Evolutionary conservation across 2,329 filamentous ascomycete species (phyloP).

Genomic region (Thelonectria olida): DNA sequence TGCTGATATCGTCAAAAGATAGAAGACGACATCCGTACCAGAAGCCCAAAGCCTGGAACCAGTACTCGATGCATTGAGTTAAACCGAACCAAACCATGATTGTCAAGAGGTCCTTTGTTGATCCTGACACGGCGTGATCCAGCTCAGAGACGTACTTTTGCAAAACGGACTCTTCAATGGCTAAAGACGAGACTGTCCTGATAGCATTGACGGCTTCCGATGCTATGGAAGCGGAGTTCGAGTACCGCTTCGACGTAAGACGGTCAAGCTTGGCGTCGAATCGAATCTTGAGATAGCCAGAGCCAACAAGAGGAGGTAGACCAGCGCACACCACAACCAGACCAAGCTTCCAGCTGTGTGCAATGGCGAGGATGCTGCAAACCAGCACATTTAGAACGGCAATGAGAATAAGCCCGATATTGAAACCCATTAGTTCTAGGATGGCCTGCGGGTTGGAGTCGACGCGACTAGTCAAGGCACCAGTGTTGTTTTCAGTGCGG

Average conservation of each 20-base stretch:
- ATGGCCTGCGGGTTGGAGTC: constrained; percentile 50
- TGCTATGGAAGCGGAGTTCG: constrained; percentile 52
- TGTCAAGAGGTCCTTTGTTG: constrained; percentile 42
- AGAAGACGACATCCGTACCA: constrained; percentile 52
- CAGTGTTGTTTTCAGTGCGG: constrained; percentile 50
- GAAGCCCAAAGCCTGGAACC: constrained; percentile 52
- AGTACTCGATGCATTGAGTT: constrained; percentile 49
- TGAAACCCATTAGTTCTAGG: constrained; percentile 55
- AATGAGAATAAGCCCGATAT: constrained; percentile 51
- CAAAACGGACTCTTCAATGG: constrained; percentile 49
- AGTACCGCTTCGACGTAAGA: constrained; percentile 45
- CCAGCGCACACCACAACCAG: constrained; percentile 57
- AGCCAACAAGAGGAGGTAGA: constrained; percentile 47
- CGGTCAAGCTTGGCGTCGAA: constrained; percentile 52
- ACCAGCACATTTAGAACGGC: constrained; percentile 48
- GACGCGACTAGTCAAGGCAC: constrained; percentile 47
- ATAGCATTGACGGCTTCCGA: constrained; percentile 54
- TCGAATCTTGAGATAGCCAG: constrained; percentile 51
- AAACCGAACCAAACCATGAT: constrained; percentile 50
- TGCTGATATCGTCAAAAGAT: constrained; percentile 56
- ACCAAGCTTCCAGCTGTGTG: constrained; percentile 58
- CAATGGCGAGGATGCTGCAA: constrained; percentile 54
- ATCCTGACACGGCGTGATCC: constrained; percentile 41
- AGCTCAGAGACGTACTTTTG: constrained; percentile 44
- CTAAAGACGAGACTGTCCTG: constrained; percentile 52